These are phyloP conservation scores for Immersiporthe knoxdaviesiana DNA, from an alignment of 2,329 filamentous ascomycete genomes.

Conservation along the genomic window DNA sequence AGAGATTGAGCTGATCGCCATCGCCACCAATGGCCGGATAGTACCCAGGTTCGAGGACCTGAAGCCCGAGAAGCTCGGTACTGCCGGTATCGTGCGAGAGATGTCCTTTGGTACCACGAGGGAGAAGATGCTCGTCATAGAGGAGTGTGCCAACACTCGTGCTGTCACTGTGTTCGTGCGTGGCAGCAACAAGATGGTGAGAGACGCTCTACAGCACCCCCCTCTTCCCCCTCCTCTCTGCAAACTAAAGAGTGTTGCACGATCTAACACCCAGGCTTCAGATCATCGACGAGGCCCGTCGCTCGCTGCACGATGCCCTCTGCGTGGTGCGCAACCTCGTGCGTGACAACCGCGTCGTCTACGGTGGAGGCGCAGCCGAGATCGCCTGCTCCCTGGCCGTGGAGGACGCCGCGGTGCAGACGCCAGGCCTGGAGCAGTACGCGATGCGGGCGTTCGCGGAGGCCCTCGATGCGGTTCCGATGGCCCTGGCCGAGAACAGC, in stretches of 20 bases:
- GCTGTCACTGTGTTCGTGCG: constrained; percentile 96
- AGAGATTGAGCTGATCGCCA: constrained; percentile 97
- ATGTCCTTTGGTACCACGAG: constrained; percentile 96
- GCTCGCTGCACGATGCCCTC: constrained; percentile 94
- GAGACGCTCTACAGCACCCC: constrained; percentile 33
- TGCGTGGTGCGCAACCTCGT: constrained; percentile 98
- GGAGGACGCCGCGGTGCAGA: constrained; percentile 92
- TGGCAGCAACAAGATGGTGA: constrained; percentile 98
- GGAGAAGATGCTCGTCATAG: constrained; percentile 99
- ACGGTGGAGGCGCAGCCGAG: constrained; percentile 94
- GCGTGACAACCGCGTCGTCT: constrained; percentile 93
- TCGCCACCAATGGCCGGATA: constrained; percentile 96
- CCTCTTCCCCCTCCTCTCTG: no score
- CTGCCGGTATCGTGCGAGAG: constrained; percentile 86
- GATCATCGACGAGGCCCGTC: constrained; percentile 99
- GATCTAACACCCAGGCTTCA: constrained; percentile 42
- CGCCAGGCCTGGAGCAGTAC: constrained; percentile 96
- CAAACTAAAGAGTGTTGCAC: background rate
- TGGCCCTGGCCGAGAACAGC: constrained; percentile 97
- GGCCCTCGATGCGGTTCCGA: constrained; percentile 88
- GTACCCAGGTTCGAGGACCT: constrained; percentile 97
- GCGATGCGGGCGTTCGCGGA: constrained; percentile 98
- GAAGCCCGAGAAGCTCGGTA: constrained; percentile 86
- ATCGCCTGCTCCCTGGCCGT: constrained; percentile 96
- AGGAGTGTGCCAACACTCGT: constrained; percentile 97